phyloP scores from a whole-genome alignment of 768 basidiomycete genomes.

The Flagelloscypha sp. region DNA sequence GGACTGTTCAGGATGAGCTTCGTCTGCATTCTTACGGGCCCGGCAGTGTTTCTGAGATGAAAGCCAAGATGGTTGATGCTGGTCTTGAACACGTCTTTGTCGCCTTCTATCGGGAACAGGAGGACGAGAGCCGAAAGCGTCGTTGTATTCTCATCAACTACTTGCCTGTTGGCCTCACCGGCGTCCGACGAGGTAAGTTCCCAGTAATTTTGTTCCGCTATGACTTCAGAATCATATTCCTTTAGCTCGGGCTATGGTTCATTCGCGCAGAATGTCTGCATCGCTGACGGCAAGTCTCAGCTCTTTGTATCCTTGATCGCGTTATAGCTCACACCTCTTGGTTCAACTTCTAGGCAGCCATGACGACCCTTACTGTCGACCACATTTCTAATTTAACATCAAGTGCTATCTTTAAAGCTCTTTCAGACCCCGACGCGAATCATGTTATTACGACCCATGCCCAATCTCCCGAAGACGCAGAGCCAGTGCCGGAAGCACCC shows the following conservation, averaged over 20 bases:
- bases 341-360: slow-evolving; percentile 27
- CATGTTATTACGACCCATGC: slow-evolving; percentile 10
- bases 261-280: slow-evolving; percentile 36
- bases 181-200: slow-evolving; percentile 24
- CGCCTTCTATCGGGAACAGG: slow-evolving; percentile 39
- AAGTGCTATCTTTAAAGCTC: slow-evolving; percentile 28
- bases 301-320: slow-evolving; percentile 5
- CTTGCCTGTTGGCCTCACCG: slow-evolving; percentile 33
- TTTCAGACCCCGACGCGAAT: slow-evolving; percentile 19
- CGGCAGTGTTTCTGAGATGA: slow-evolving; percentile 37
- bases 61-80: slow-evolving; percentile 31
- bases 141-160: slow-evolving; percentile 36
- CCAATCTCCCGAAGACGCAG: slow-evolving; percentile 8
- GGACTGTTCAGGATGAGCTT: too few relatives aligned
- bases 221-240: slow-evolving; percentile 7
- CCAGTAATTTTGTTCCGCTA: slow-evolving; percentile 18
- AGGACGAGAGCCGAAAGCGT: too few relatives aligned
- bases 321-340: slow-evolving; percentile 19
- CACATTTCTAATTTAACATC: slow-evolving; percentile 35
- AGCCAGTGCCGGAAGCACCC: background rate
- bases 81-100: slow-evolving; percentile 31
- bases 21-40: slow-evolving; percentile 30
- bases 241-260: slow-evolving; percentile 38
- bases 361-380: slow-evolving; percentile 39
- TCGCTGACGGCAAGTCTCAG: slow-evolving; percentile 29